These are phyloP conservation scores for Solanum bulbocastanum DNA, from an alignment of 257 asterid genomes.

Conservation along the genomic window DNA sequence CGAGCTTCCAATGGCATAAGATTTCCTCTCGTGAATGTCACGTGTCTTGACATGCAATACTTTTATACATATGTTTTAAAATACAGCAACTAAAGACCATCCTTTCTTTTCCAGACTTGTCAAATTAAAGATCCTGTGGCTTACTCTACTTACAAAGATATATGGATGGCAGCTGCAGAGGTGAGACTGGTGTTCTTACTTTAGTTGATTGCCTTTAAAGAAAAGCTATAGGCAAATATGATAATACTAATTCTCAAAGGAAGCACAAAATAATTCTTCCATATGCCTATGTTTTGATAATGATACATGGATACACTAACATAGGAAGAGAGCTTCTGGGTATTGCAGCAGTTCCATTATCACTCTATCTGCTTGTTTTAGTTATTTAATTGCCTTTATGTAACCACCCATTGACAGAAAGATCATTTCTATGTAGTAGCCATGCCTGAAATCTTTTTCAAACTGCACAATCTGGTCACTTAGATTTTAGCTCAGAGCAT, in stretches of 20 bases:
- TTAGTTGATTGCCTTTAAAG: background rate
- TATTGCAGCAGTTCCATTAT: background rate
- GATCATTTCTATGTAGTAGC: background rate
- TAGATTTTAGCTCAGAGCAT: background rate
- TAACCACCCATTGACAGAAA: background rate
- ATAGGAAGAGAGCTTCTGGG: background rate
- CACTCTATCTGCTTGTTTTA: background rate
- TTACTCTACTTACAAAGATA: slow-evolving; percentile 49
- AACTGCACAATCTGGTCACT: background rate
- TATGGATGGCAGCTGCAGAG: slow-evolving; percentile 73
- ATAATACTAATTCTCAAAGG: background rate
- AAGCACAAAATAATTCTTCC: background rate
- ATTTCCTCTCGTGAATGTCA: background rate
- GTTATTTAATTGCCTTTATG: background rate
- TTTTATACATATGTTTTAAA: background rate
- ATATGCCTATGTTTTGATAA: background rate
- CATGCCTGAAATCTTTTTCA: background rate
- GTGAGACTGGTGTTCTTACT: slow-evolving; percentile 22
- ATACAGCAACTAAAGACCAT: background rate
- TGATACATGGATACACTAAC: background rate
- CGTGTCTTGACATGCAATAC: background rate
- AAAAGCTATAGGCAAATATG: background rate
- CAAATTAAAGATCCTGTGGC: slow-evolving; percentile 67
- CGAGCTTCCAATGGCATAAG: background rate
- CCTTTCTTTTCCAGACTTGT: slow-evolving; percentile 34